phyloP scores from a whole-genome alignment of 345 rosid species.

The Triadica sebifera region DNA sequence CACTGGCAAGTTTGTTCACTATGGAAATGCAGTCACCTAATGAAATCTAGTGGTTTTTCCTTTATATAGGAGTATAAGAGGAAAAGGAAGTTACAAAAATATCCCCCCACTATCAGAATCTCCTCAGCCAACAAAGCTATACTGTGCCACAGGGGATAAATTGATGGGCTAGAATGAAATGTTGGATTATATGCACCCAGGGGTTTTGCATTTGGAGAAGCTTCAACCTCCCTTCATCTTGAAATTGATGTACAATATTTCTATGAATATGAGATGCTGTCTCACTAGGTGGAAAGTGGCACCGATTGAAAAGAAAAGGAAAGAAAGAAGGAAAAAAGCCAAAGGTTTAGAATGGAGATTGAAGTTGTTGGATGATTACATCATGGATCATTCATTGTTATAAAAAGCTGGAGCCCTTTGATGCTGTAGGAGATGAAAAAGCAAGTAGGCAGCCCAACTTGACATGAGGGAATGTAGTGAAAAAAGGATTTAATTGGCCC shows the following conservation, averaged over 20 bases:
- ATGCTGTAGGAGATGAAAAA: neutral
- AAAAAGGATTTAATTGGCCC: neutral
- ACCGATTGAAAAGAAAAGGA: neutral
- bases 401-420: neutral
- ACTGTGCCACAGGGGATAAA: neutral
- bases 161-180: neutral
- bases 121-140: neutral
- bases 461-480: neutral
- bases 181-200: neutral
- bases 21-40: too few species aligned
- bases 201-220: neutral
- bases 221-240: neutral
- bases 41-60: too few species aligned
- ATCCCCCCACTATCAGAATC: neutral
- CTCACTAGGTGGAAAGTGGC: neutral
- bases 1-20: too few species aligned
- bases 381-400: neutral
- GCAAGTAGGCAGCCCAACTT: neutral
- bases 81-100: neutral
- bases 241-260: neutral
- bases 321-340: neutral
- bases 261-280: neutral
- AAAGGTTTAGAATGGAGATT: neutral
- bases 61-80: neutral
- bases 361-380: neutral